A percentile compares a stretch with the other conserved stretches of the same genome.
Conservation (phyloP, 257 asterid species). For the Rehmannia glutinosa region DNA sequence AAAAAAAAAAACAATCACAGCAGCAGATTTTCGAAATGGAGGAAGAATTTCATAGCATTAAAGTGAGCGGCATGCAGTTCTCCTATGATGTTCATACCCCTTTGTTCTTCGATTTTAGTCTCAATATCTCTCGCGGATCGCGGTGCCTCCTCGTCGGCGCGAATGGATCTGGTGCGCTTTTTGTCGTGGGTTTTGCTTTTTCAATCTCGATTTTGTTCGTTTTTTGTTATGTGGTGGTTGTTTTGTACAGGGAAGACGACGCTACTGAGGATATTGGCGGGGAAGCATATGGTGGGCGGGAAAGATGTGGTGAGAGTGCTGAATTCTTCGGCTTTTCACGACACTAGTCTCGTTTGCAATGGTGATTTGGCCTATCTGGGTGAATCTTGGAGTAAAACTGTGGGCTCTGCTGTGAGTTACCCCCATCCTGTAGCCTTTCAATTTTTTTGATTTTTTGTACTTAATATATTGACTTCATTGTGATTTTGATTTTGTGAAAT, state of each 20-base stretch:
- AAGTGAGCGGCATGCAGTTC: conserved; percentile 87
- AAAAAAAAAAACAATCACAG: neutral
- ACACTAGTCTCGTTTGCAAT: conserved; percentile 75
- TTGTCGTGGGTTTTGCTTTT: neutral
- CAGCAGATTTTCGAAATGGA: conserved; percentile 13
- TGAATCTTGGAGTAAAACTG: conserved; percentile 89
- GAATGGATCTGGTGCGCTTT: conserved; percentile 80
- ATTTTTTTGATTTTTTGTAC: neutral
- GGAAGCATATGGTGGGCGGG: conserved; percentile 98
- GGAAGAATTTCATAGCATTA: conserved; percentile 42
- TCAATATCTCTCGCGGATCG: conserved; percentile 65
- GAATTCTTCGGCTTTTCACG: conserved; percentile 85
- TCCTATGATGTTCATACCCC: conserved; percentile 59
- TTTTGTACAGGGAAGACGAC: conserved; percentile 74
- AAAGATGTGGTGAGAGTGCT: conserved; percentile 82
- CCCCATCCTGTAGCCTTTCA: neutral
- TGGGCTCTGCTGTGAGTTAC: conserved; percentile 79
- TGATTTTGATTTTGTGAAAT: neutral
- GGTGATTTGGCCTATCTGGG: conserved; percentile 94
- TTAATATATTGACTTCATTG: neutral
- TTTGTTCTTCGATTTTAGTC: conserved; percentile 65
- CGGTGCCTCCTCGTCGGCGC: conserved; percentile 97
- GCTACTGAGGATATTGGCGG: conserved; percentile 85
- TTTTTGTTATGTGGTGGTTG: neutral
- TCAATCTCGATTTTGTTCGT: neutral